Evolutionary conservation across 1,139 yeast species (phyloP), one percentile per base, ranked within the genome.

Genomic region (Kodamaea alishanica): DNA sequence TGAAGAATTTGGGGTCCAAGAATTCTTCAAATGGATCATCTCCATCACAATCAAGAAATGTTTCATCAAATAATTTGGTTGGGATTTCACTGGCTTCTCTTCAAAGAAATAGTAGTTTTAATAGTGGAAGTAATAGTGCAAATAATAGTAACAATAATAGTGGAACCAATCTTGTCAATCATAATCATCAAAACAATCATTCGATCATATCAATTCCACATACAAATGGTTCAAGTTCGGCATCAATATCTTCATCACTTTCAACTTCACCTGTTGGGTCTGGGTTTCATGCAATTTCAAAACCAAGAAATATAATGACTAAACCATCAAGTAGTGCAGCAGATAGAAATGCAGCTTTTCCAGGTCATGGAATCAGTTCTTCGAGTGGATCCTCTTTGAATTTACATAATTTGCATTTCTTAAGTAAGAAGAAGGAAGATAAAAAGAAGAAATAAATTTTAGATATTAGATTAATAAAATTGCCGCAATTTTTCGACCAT

Each of bases 261-360:
- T 33, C 35, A 7, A n/a, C 9, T 6, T 10, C 20, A 12, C 20
- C n/a, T 2, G 20, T 12, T 12, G 20, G 12, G 4, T 28, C 31
- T 28, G n/a, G 9, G 5, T 28, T 9, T 6, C 12, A 28, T n/a
- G 23, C 11, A 24, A 31, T 10, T 33, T 39, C 8, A 26, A 41
- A 6, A 44, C 43, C 25, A 39, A 44, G 8, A 49, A 42, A 8
- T 25, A 29, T 37, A 6, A 31, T 40, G 15, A 41, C 44, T 12
- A 45, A 54, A 40, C 65, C 64, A 6, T 64, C 70, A 2, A 52
- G 58, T 30, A 60, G 66, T 44, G 70, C 71, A 2, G 51, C 61
- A 6, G 67, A 66, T 40, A 46, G 71, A 42, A 54, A 43, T 35
- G 64, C 65, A 3, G 56, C 55, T 2, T 25, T 48, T n/a, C 48